phyloP scores from a whole-genome alignment of 2,329 filamentous ascomycete species.

The Epichloe scottii region DNA sequence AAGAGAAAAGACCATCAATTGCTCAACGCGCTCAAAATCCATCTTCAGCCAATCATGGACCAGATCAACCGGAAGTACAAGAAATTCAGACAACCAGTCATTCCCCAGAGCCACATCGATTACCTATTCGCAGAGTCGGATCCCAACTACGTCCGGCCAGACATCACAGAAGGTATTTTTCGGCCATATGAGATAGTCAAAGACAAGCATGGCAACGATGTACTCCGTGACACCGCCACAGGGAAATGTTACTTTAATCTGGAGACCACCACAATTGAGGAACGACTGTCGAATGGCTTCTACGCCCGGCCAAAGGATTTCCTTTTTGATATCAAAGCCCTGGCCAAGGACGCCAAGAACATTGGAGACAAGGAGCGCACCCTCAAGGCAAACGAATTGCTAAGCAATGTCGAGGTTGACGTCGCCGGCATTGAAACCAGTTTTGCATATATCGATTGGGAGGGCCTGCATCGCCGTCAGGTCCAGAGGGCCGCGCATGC shows the following conservation, averaged over 20 bases:
- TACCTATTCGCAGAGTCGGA: slow-evolving; percentile 80
- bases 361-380: slow-evolving; percentile 72
- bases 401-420: slow-evolving; percentile 90
- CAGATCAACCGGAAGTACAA: slow-evolving; percentile 85
- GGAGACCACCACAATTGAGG: slow-evolving; percentile 85
- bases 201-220: slow-evolving; percentile 67
- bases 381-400: slow-evolving; percentile 80
- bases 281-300: slow-evolving; percentile 91
- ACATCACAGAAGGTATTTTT: slow-evolving; percentile 38
- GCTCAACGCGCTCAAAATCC: slow-evolving; percentile 76
- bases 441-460: slow-evolving; percentile 61
- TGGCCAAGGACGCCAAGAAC: slow-evolving; percentile 74
- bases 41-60: slow-evolving; percentile 92
- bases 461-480: slow-evolving; percentile 66
- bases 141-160: slow-evolving; percentile 52
- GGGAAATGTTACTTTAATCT: slow-evolving; percentile 92
- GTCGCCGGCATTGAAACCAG: slow-evolving; percentile 63
- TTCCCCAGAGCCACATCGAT: slow-evolving; percentile 59
- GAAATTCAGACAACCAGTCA: slow-evolving; percentile 70
- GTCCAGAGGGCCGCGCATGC: slow-evolving; percentile 47
- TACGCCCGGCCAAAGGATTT: slow-evolving; percentile 89
- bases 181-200: slow-evolving; percentile 70
- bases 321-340: slow-evolving; percentile 68
- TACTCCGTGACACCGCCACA: slow-evolving; percentile 61
- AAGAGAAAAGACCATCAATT: slow-evolving; percentile 73